A percentile compares a stretch with the other conserved stretches of the same genome.
phyloP scores from a whole-genome alignment of 2,329 filamentous ascomycete species.

The Claviceps purpurea region DNA sequence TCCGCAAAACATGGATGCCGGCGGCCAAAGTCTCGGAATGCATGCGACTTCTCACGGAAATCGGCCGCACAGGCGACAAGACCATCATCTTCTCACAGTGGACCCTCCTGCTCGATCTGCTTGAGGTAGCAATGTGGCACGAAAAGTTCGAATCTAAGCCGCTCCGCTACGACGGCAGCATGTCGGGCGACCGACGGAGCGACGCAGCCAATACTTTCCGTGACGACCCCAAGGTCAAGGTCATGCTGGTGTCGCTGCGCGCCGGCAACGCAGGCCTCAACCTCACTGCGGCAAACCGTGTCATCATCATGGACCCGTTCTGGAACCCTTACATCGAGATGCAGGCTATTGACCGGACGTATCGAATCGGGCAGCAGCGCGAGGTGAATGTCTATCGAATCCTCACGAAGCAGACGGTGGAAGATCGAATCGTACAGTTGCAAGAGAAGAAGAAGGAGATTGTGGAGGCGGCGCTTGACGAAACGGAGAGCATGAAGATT shows the following conservation, averaged over 20 bases:
- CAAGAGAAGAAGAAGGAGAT: conserved; percentile 68
- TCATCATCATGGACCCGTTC: conserved; percentile 85
- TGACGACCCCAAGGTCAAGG: conserved; percentile 47
- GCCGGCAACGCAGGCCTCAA: conserved; percentile 82
- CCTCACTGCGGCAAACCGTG: conserved; percentile 66
- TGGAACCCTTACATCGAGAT: conserved; percentile 93
- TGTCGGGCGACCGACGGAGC: conserved; percentile 57
- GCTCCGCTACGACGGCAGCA: conserved; percentile 68
- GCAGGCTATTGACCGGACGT: conserved; percentile 80
- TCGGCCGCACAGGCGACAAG: conserved; percentile 49
- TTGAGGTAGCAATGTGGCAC: conserved; percentile 61
- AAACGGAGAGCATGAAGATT: conserved; percentile 53
- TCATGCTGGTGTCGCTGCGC: conserved; percentile 70
- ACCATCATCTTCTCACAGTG: conserved; percentile 68
- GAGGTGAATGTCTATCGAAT: conserved; percentile 71
- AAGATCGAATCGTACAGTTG: conserved; percentile 70
- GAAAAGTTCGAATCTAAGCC: conserved; percentile 44
- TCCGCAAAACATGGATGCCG: conserved; percentile 56
- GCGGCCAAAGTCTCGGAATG: conserved; percentile 76
- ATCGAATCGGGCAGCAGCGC: conserved; percentile 69
- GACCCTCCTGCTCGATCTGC: conserved; percentile 59
- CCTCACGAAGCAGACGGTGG: conserved; percentile 64
- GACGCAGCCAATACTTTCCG: conserved; percentile 53
- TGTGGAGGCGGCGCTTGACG: conserved; percentile 68
- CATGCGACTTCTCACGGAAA: conserved; percentile 57